phyloP scores from a whole-genome alignment of 352 stramenopile genomes.

The Phytophthora boehmeriae region DNA sequence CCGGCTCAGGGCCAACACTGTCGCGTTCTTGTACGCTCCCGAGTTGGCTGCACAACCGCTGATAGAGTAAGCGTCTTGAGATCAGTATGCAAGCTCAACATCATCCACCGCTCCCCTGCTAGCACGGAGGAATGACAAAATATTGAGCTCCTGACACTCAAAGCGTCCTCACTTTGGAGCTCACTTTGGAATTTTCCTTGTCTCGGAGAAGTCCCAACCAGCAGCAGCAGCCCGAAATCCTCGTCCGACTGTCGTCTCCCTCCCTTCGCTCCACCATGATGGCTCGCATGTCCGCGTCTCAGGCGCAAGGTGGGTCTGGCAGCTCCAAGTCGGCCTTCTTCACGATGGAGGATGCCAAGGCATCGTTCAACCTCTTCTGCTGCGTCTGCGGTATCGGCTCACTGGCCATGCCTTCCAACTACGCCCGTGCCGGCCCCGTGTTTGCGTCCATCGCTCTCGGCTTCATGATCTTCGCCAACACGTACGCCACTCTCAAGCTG shows the following conservation, averaged over 20 bases:
- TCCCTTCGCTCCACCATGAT: conserved; percentile 35
- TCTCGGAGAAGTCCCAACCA: conserved; percentile 24
- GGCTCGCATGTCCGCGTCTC: conserved; percentile 26
- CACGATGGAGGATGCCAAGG: conserved; percentile 56
- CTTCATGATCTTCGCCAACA: conserved; percentile 66
- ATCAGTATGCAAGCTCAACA: conserved; percentile 14
- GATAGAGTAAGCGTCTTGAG: conserved; percentile 13
- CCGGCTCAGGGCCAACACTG: conserved; percentile 12
- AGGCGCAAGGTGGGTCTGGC: conserved; percentile 9
- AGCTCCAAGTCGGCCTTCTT: conserved; percentile 45
- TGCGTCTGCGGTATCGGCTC: conserved; percentile 55
- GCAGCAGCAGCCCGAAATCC: not conserved
- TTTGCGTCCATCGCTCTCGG: conserved; percentile 45
- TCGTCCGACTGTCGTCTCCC: conserved; percentile 15
- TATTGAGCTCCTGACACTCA: conserved; percentile 4
- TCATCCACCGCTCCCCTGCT: too few relatives aligned
- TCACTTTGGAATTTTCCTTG: conserved; percentile 37
- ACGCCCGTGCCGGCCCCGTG: conserved; percentile 48
- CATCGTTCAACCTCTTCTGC: conserved; percentile 52
- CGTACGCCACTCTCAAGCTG: conserved; percentile 56
- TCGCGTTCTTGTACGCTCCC: conserved; percentile 11
- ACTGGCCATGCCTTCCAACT: conserved; percentile 62
- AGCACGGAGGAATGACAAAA: too few relatives aligned
- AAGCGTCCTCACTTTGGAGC: not conserved
- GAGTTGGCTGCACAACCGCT: conserved; percentile 4